Base-by-base conservation (phyloP, 306 rosid genomes). In the Fagus crenata region DNA sequence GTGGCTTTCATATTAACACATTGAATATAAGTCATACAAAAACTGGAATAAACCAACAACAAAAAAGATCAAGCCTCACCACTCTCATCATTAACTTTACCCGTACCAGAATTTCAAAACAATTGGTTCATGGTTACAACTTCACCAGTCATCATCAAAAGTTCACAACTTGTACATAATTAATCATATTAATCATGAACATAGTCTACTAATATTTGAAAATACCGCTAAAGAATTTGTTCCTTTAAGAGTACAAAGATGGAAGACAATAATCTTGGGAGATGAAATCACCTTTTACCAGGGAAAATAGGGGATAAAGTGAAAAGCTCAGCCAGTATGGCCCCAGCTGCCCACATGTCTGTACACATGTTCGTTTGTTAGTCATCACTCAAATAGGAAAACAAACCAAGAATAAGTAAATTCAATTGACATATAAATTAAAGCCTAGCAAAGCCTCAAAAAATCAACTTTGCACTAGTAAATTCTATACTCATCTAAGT, bases 271-370 rank as follows among this genome's bases (percentile, higher is more conserved):
- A 82, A 71, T 53, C 4, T 40, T 35, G 49, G 82, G 71, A 76
- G 53, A 33, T 49, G 64, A 67, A 68, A 46, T 81, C 84, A 92
- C 97, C 97, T 92, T 89, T 89, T 95, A 76, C 97, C 97, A 39
- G 97, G 97, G 83, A 90, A 90, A 78, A 92, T 59, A 28, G 97
- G 97, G 83, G 89, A 85, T 82, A 89, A 72, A 81, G 90, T 90
- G 85, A 87, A 92, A 83, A 92, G 97, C 87, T 92, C 97, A 72
- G 96, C 93, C 58, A 92, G 81, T 83, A 92, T 87, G 83, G 95
- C 92, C 5, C 97, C 97, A 78, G 87, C 89, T 7, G 97, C 97
- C 97, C 97, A 92, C 97, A 92, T 92, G 81, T 92, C 97, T 92
- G 93, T 77, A 77, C 70, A 72, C 55, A 75, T 54, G 58, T 77